These are phyloP conservation scores for Marchantia paleacea DNA, from an alignment of 225 moss, liverwort and hornwort genomes.

Conservation along the genomic window DNA sequence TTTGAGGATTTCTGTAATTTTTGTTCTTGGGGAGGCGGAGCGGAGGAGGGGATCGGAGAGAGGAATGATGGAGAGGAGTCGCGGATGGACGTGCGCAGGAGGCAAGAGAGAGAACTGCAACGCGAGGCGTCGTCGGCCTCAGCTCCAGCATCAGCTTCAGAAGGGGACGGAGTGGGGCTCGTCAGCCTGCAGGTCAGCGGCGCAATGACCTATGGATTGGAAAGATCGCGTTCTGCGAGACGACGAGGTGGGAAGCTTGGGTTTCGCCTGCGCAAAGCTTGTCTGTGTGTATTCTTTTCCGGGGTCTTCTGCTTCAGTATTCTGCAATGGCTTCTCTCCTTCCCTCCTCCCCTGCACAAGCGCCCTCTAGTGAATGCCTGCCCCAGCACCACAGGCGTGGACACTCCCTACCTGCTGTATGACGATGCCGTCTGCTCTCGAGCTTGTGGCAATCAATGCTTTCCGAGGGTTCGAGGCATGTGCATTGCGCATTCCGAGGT, in stretches of 20 bases:
- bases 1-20: not conserved
- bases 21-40: conserved; percentile 2
- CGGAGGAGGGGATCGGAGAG: not conserved
- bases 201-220: conserved; percentile 33
- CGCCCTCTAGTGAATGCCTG: conserved; percentile 2
- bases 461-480: conserved; percentile 42
- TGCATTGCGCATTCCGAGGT: conserved; percentile 40
- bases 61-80: conserved; percentile 25
- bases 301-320: conserved; percentile 21
- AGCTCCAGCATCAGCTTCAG: not conserved
- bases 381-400: conserved; percentile 5
- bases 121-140: conserved; percentile 5
- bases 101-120: conserved; percentile 26
- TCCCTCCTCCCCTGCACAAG: conserved; percentile 27
- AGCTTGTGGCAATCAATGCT: conserved; percentile 40
- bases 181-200: conserved; percentile 15
- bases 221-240: conserved; percentile 23
- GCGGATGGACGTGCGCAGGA: conserved; percentile 25
- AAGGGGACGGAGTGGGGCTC: conserved; percentile 6
- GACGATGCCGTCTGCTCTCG: conserved; percentile 40
- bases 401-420: conserved; percentile 35
- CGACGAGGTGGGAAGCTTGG: conserved; percentile 18
- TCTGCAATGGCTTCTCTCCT: conserved; percentile 31
- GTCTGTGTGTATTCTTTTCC: conserved; percentile 19
- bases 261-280: conserved; percentile 18